Conservation (phyloP, 176 grass and related monocot genomes). For the Eleusine coracana region DNA sequence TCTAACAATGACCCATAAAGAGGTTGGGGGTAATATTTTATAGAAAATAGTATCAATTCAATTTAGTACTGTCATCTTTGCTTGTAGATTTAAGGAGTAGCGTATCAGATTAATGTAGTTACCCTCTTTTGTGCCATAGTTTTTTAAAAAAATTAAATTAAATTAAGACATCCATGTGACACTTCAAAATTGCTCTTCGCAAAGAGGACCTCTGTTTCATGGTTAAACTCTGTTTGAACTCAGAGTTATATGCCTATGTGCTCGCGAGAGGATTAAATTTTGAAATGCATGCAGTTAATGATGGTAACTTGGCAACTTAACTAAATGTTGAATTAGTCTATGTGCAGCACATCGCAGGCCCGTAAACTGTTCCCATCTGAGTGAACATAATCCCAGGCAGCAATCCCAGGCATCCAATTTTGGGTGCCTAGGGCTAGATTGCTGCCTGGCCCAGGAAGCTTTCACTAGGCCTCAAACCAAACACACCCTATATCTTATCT, state of each 20-base stretch:
- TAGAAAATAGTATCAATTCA: background rate
- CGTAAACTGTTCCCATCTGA: background rate
- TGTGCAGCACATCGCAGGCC: background rate
- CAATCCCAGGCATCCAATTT: no score
- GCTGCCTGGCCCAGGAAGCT: no score
- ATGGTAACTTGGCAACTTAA: background rate
- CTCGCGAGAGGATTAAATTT: conserved; percentile 10
- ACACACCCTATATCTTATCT: background rate
- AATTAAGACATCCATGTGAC: background rate
- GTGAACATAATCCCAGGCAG: background rate
- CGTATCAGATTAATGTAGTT: conserved; percentile 20
- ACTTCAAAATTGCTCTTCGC: background rate
- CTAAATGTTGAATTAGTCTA: conserved; percentile 3
- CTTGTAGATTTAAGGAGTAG: conserved; percentile 5
- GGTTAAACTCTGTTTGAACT: background rate
- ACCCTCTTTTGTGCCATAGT: conserved; percentile 17
- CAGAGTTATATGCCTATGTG: background rate
- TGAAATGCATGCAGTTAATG: background rate
- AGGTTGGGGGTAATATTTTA: conserved; percentile 6
- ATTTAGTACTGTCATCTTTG: conserved; percentile 9
- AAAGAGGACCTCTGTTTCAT: background rate
- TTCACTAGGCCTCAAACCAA: no score
- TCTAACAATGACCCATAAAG: background rate
- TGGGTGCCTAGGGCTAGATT: no score
- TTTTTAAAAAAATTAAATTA: no score